These are phyloP conservation scores for Galerina sulciceps DNA, from an alignment of 768 basidiomycete species.

Conservation along the genomic window DNA sequence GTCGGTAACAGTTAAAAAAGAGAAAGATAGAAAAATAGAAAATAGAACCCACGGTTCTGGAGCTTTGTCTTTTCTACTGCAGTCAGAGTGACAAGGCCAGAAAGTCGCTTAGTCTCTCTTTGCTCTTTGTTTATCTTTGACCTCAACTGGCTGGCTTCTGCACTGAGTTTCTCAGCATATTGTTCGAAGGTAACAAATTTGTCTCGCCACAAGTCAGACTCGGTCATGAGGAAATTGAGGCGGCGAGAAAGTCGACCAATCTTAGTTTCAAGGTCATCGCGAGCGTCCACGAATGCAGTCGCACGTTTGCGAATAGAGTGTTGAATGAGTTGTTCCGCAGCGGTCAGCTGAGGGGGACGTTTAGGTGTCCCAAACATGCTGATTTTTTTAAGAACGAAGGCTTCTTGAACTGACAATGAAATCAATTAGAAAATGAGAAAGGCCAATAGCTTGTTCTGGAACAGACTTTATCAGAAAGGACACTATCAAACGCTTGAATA, in stretches of 20 bases:
- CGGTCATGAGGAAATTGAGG: constrained; percentile 91
- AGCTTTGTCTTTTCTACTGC: constrained; percentile 79
- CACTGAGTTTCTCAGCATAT: constrained; percentile 89
- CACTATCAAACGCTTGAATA: constrained; percentile 87
- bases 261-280: constrained; percentile 93
- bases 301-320: constrained; percentile 90
- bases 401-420: constrained; percentile 71
- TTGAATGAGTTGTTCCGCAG: constrained; percentile 86
- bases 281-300: constrained; percentile 91
- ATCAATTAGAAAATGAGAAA: constrained; percentile 8
- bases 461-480: constrained; percentile 80
- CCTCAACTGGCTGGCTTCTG: constrained; percentile 84
- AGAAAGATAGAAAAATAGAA: background rate
- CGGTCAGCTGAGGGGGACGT: constrained; percentile 72
- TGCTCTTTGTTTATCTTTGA: constrained; percentile 91
- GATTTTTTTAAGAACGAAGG: constrained; percentile 84
- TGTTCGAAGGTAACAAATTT: constrained; percentile 95
- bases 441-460: background rate
- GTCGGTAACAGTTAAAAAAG: constrained; percentile 4
- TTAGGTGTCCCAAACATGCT: constrained; percentile 74
- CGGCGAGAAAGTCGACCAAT: constrained; percentile 85
- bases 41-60: constrained; percentile 64
- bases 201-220: constrained; percentile 88
- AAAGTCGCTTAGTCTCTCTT: constrained; percentile 83
- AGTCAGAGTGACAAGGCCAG: constrained; percentile 77